Conservation (phyloP, 2,329 filamentous ascomycete species). For the Gremmenia infestans region DNA sequence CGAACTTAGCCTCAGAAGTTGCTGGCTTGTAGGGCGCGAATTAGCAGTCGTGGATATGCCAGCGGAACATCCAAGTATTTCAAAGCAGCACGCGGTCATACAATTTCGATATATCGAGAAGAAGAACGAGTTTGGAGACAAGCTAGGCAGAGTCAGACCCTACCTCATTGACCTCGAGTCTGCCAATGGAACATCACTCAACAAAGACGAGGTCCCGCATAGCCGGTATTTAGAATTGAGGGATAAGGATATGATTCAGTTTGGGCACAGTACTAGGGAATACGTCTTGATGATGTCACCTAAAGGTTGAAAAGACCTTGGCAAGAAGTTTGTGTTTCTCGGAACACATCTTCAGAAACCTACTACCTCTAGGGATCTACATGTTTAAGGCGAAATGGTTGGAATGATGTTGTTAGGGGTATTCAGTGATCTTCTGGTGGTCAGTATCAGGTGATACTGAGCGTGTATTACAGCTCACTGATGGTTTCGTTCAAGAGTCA, state of each 20-base stretch:
- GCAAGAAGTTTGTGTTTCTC: not conserved
- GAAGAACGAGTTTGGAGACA: constrained; percentile 82
- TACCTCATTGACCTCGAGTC: constrained; percentile 94
- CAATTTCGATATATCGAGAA: constrained; percentile 86
- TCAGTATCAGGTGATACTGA: not conserved
- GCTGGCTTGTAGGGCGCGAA: constrained; percentile 88
- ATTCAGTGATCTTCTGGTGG: too few species aligned
- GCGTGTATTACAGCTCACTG: not conserved
- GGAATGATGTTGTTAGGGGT: not conserved
- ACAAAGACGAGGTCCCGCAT: constrained; percentile 66
- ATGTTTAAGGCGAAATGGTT: not conserved
- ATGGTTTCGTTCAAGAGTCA: not conserved
- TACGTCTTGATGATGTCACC: constrained; percentile 85
- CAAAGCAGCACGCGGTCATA: constrained; percentile 91
- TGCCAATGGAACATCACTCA: constrained; percentile 82
- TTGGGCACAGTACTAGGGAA: constrained; percentile 84
- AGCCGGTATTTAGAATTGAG: constrained; percentile 81
- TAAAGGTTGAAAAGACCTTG: constrained; percentile 14
- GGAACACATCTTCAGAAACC: not conserved
- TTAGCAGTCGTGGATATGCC: constrained; percentile 73
- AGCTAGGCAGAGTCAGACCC: constrained; percentile 70
- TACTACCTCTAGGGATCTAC: not conserved
- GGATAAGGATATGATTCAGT: constrained; percentile 83
- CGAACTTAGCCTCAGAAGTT: constrained; percentile 69
- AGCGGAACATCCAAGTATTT: constrained; percentile 86